Percentiles rank a stretch among this genome's conserved stretches.
Conservation (phyloP, 169 alveolate genomes). For the Plasmodium chabaudi region DNA sequence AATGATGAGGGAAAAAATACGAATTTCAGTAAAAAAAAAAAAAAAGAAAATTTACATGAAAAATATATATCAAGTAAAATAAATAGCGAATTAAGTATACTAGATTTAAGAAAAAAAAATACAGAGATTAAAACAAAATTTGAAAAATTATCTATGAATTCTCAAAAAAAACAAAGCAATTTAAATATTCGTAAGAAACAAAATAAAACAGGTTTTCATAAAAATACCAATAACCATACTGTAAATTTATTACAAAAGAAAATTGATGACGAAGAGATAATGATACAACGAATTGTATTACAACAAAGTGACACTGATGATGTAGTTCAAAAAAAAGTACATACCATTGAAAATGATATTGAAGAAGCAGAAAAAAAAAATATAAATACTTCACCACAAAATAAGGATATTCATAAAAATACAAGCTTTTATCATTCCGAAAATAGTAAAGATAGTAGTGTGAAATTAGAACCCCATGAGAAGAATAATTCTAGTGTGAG, state of each 20-base stretch:
- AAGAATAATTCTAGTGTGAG: not conserved
- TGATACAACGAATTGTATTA: constrained; percentile 27
- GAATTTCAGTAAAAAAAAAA: not conserved
- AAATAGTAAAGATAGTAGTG: not conserved
- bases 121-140: constrained; percentile 34
- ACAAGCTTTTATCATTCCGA: not conserved
- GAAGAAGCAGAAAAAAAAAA: constrained; percentile 29
- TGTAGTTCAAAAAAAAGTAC: constrained; percentile 32
- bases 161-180: constrained; percentile 14
- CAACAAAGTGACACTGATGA: constrained; percentile 40
- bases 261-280: constrained; percentile 27
- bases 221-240: not conserved
- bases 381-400: constrained; percentile 5
- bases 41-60: constrained; percentile 8
- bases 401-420: constrained; percentile 5
- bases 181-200: not conserved
- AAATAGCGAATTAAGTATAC: constrained; percentile 40
- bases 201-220: constrained; percentile 11
- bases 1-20: not conserved
- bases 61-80: constrained; percentile 3
- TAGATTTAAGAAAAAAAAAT: constrained; percentile 39
- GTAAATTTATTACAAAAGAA: constrained; percentile 1
- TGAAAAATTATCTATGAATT: constrained; percentile 30
- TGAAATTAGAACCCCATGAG: not conserved
- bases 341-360: constrained; percentile 28